Base-by-base conservation (phyloP, 495 filamentous ascomycete genomes). In the Extremus antarcticus region DNA sequence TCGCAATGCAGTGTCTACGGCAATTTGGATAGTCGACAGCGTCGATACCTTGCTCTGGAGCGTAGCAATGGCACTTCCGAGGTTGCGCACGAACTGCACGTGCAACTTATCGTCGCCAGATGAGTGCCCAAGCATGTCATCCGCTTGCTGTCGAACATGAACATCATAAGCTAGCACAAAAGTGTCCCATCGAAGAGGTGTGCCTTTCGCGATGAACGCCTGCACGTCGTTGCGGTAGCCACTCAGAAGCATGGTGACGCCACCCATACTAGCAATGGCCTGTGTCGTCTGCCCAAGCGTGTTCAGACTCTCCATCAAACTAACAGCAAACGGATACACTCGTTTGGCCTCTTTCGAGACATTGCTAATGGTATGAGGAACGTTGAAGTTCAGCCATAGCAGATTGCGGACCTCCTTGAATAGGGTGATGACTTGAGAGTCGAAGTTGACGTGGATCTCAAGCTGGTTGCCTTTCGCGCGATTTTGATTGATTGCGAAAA, bases 351-450 rank as follows among this genome's bases (percentile, higher is more conserved):
- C 92, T 69, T 95, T 97, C 2, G 92, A 94, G 57, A 94, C 85
- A 60, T 88, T 97, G 76, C 83, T 95, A 63, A 99, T 84, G 1
- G 84, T 77, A 72, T 97, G 92, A 22, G 94, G 92, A 24, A 99
- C 87, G 51, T 85, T 82, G 67, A 86, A 97, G 63, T 86, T 89
- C 45, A 92, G 80, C 90, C 91, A 97, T 23, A 88, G 78, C 25
- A 99, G 76, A 63, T 97, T 97, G 23, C 92, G 82, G n/a, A 95
- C 94, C 71, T 99, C 92, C 65, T 99, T 99, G 76, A 97, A 99
- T 25, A 99, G 71, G 0, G 89, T 87, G 67, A 97, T 99, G 55
- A 97, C 86, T 64, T 97, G 91, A 9, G 87, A 82, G 69, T 99
- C 90, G 56, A 99, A 99, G 68, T 97, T 99, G 64, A 99, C 88